A percentile compares a stretch with the other conserved stretches of the same genome.
phyloP scores from a whole-genome alignment of 768 basidiomycete species.

The Leccinum disarticulatum region DNA sequence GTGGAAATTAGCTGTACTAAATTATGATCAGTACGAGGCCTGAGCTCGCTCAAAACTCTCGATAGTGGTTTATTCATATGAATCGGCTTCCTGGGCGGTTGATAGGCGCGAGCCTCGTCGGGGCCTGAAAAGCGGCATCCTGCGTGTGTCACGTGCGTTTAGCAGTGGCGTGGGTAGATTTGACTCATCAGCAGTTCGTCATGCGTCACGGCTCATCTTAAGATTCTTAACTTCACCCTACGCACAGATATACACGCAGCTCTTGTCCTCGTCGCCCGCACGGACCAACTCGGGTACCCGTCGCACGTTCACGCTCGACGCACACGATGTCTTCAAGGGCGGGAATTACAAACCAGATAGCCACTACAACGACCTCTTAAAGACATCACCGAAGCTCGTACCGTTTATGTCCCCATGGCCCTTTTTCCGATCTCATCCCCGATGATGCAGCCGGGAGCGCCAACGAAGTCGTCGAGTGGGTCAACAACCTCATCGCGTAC shows the following conservation, averaged over 20 bases:
- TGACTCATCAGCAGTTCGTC: no score
- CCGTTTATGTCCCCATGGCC: conserved; percentile 19
- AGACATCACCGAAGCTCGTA: conserved; percentile 59
- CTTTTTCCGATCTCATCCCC: background rate
- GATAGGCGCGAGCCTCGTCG: no score
- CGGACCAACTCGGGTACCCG: conserved; percentile 12
- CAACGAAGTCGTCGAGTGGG: conserved; percentile 76
- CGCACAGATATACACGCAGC: conserved; percentile 32
- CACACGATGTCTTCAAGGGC: conserved; percentile 77
- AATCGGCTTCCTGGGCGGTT: no score
- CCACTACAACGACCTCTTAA: conserved; percentile 47
- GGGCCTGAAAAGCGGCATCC: no score
- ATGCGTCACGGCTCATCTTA: no score
- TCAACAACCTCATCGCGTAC: conserved; percentile 63
- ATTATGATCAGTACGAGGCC: background rate
- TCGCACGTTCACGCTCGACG: conserved; percentile 52
- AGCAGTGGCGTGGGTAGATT: no score
- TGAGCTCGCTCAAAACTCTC: background rate
- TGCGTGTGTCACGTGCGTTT: no score
- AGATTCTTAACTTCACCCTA: no score
- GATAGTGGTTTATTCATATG: background rate
- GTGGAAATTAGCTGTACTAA: background rate
- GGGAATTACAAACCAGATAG: conserved; percentile 59
- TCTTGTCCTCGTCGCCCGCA: conserved; percentile 35
- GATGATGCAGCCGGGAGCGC: conserved; percentile 35